Conservation (phyloP, 129 eudicot genomes). For the Flaveria robusta region DNA sequence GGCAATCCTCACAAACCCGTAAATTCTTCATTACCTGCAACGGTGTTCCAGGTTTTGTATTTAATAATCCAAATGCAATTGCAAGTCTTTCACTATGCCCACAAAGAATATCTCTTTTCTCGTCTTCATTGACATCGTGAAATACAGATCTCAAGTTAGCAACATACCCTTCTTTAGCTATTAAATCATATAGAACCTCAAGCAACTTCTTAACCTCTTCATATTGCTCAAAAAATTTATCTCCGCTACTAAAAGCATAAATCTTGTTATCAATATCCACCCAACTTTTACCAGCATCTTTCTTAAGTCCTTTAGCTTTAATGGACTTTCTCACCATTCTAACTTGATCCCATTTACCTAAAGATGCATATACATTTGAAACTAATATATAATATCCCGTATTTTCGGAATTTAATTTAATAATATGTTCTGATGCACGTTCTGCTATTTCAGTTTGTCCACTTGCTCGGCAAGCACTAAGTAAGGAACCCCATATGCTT, state of each 20-base stretch:
- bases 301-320: constrained; percentile 55
- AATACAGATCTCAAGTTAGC: constrained; percentile 48
- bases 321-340: constrained; percentile 56
- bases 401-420: constrained; percentile 45
- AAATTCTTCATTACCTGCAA: constrained; percentile 69
- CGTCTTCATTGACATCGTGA: constrained; percentile 62
- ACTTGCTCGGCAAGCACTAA: constrained; percentile 59
- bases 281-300: constrained; percentile 75
- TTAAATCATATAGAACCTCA: constrained; percentile 37
- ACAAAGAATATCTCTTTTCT: constrained; percentile 63
- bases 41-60: constrained; percentile 55
- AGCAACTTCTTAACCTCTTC: constrained; percentile 51
- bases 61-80: constrained; percentile 67
- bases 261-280: constrained; percentile 57
- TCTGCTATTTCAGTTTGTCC: constrained; percentile 52
- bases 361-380: constrained; percentile 63
- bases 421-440: constrained; percentile 51
- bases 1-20: constrained; percentile 70
- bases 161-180: constrained; percentile 61
- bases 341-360: constrained; percentile 76
- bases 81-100: constrained; percentile 83
- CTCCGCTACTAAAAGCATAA: constrained; percentile 59
- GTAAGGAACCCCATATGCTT: constrained; percentile 82
- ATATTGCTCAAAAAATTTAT: constrained; percentile 53
- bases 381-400: constrained; percentile 65